These are phyloP conservation scores for Polygonum maritimum DNA, from an alignment of 148 eudicot species.

Conservation along the genomic window DNA sequence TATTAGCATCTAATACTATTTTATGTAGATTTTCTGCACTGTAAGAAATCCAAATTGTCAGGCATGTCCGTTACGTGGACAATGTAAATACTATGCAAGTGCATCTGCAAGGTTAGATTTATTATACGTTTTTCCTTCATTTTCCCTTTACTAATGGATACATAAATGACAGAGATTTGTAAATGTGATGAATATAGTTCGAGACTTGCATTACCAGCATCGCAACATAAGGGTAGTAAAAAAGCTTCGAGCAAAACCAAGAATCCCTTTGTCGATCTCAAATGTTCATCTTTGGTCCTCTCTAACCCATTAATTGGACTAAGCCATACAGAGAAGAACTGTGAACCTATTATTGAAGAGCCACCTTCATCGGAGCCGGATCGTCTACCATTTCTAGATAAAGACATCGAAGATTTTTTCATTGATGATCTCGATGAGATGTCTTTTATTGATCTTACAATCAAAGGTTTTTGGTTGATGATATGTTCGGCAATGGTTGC, in stretches of 20 bases:
- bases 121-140: neutral
- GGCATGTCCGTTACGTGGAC: constrained; percentile 11
- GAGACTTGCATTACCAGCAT: neutral
- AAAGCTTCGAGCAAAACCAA: neutral
- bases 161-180: neutral
- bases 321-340: neutral
- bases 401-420: neutral
- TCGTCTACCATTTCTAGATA: neutral
- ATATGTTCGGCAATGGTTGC: neutral
- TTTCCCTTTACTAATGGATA: neutral
- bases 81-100: constrained; percentile 19
- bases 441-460: neutral
- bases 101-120: constrained; percentile 10
- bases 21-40: constrained; percentile 17
- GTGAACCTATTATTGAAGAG: constrained; percentile 4
- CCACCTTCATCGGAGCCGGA: neutral
- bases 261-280: neutral
- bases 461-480: neutral
- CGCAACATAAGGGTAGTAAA: neutral
- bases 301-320: neutral
- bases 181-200: neutral
- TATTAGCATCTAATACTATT: neutral
- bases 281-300: neutral
- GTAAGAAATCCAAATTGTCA: constrained; percentile 15
- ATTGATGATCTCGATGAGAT: neutral